These are phyloP conservation scores for Aureobasidium sp. DNA, from an alignment of 2,329 filamentous ascomycete genomes.

Conservation along the genomic window DNA sequence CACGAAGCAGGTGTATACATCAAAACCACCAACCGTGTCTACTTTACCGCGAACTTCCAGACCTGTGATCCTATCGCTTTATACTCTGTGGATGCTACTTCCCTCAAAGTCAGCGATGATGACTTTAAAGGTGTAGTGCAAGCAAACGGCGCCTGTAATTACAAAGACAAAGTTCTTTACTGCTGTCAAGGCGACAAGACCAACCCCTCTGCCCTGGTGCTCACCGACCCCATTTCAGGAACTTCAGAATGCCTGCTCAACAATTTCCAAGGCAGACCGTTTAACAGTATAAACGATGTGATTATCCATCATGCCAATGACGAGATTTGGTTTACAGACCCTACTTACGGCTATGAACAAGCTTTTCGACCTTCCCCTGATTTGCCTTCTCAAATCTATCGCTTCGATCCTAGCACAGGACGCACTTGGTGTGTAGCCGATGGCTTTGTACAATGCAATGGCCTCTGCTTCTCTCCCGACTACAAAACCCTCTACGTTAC, in stretches of 20 bases:
- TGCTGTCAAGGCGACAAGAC: slow-evolving; percentile 16
- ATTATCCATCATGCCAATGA: slow-evolving; percentile 43
- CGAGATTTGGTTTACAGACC: slow-evolving; percentile 58
- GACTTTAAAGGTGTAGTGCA: slow-evolving; percentile 11
- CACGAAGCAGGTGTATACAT: slow-evolving; percentile 27
- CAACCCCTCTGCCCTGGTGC: slow-evolving; percentile 14
- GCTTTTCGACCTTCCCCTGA: slow-evolving; percentile 47
- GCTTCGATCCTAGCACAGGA: slow-evolving; percentile 42
- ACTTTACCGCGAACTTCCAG: slow-evolving; percentile 27
- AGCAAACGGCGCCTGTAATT: slow-evolving; percentile 19
- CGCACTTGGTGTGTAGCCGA: slow-evolving; percentile 50
- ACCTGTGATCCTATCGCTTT: slow-evolving; percentile 17
- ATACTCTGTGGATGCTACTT: slow-evolving; percentile 20
- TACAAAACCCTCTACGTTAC: slow-evolving; percentile 47
- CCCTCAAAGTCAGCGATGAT: slow-evolving; percentile 7
- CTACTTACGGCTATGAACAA: slow-evolving; percentile 51
- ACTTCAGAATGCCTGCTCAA: slow-evolving; percentile 35
- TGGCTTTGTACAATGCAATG: slow-evolving; percentile 49
- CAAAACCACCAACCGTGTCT: slow-evolving; percentile 21
- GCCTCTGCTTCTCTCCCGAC: slow-evolving; percentile 49
- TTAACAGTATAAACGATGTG: slow-evolving; percentile 52
- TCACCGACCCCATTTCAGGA: slow-evolving; percentile 12
- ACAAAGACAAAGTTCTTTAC: slow-evolving; percentile 16
- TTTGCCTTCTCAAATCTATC: slow-evolving; percentile 51
- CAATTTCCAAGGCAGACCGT: slow-evolving; percentile 52